Evolutionary conservation across 2,329 filamentous ascomycete genomes (phyloP), one percentile per base, ranked within the genome.

Genomic region (Fusarium keratoplasticum): DNA sequence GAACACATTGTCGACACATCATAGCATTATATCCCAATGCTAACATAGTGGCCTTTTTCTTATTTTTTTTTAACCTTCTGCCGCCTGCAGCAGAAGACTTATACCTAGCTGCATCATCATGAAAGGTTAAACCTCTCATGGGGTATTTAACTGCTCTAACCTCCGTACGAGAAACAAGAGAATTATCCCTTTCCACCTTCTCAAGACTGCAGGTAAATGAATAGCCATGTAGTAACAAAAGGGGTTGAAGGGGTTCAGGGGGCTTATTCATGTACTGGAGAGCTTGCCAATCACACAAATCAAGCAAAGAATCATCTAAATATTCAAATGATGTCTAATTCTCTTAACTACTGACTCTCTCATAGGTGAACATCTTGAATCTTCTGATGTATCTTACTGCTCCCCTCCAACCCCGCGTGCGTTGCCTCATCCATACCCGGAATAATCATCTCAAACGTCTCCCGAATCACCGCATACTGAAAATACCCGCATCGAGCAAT

Each of bases 401-500:
- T 66, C 6, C 64, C 64, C 35, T 66, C 64, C 42, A 66, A 22
- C 10, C 64, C 64, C 6, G 64, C 64, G 20, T 66, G 64, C n/a
- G 64, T 66, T 22, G 64, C 64, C 20, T 66, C 64, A 50, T 66
- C 64, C 64, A 36, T 52, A n/a, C 59, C 59, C 11, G 59, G 59
- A 36, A 62, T 52, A 20, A 62, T 29, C 62, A 69, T 69, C 38
- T 69, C 62, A 13, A 69, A 69, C 14, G 66, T 69, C 14, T 69
- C 66, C 33, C 62, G 27, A 14, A 69, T 25, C 5, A 69, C 66
- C 5, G 66, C 59, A 18, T 69, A 69, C 50, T 69, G 47, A 35
- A 61, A 69, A 27, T 69, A 69, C 10, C 66, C 66, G 14, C 66
- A 69, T 2, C 66, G 66, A 35, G 66, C 66, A n/a, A 69, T 69